Conservation (phyloP, 108 stramenopile genomes). For the Fragilaria radians region DNA sequence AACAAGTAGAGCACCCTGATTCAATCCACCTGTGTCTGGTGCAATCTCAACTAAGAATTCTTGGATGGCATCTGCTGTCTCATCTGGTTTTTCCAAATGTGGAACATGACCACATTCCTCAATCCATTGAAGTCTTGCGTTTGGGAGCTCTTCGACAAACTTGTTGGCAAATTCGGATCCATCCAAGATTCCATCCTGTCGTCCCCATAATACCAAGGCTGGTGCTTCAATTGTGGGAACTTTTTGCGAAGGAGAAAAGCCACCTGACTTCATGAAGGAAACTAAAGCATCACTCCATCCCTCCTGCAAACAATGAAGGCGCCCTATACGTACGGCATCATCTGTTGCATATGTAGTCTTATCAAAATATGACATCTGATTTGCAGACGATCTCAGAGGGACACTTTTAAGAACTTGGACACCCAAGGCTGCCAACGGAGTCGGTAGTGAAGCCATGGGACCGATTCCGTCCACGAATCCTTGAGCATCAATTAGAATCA, state of each 20-base stretch:
- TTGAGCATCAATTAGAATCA: conserved; percentile 77
- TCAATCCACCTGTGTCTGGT: conserved; percentile 8
- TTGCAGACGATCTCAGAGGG: conserved; percentile 66
- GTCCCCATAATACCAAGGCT: conserved; percentile 86
- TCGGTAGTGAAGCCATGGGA: conserved; percentile 67
- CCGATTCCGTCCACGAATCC: conserved; percentile 89
- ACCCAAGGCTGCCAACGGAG: conserved; percentile 63
- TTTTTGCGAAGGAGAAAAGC: conserved; percentile 75
- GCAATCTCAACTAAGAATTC: conserved; percentile 37
- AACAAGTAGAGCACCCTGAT: neutral
- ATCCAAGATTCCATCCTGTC: conserved; percentile 88
- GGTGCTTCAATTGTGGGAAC: conserved; percentile 55
- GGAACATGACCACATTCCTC: conserved; percentile 94
- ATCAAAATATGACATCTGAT: conserved; percentile 80
- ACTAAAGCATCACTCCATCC: conserved; percentile 85
- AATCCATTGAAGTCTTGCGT: conserved; percentile 72
- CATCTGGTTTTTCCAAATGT: conserved; percentile 85
- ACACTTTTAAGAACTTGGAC: conserved; percentile 69
- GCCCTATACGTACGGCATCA: conserved; percentile 82
- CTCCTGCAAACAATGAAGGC: conserved; percentile 74
- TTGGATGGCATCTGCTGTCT: conserved; percentile 64
- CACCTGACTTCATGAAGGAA: conserved; percentile 77
- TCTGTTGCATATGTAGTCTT: conserved; percentile 67
- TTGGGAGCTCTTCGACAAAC: conserved; percentile 70
- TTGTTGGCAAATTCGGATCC: conserved; percentile 72